A percentile compares a stretch with the other conserved stretches of the same genome.
Evolutionary conservation across 2,329 filamentous ascomycete species (phyloP).

Genomic region (Pyrenochaeta sp.): DNA sequence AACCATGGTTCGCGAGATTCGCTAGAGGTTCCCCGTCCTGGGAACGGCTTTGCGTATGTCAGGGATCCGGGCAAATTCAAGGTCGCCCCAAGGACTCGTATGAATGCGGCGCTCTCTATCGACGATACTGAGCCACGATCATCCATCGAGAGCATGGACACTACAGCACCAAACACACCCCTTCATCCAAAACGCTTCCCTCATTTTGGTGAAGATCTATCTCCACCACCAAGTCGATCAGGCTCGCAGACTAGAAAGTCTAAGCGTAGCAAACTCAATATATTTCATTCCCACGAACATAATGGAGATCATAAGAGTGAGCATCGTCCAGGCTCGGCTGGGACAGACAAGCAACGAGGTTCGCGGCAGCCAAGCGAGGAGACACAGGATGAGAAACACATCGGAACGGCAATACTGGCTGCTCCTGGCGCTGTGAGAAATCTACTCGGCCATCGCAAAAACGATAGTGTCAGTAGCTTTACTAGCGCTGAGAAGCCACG

Average conservation of each 20-base stretch:
- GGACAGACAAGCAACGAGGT: slow-evolving; percentile 32
- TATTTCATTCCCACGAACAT: slow-evolving; percentile 51
- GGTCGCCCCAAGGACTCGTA: slow-evolving; percentile 28
- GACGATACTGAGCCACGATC: slow-evolving; percentile 46
- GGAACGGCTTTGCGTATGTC: slow-evolving; percentile 28
- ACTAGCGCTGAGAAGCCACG: slow-evolving; percentile 36
- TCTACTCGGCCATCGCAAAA: slow-evolving; percentile 46
- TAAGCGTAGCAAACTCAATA: slow-evolving; percentile 50
- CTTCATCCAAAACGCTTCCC: slow-evolving; percentile 39
- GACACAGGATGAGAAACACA: slow-evolving; percentile 36
- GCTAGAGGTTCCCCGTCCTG: slow-evolving; percentile 28
- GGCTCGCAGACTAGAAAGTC: slow-evolving; percentile 43
- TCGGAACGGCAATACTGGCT: slow-evolving; percentile 38
- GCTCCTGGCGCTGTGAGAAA: slow-evolving; percentile 46
- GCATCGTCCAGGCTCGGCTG: slow-evolving; percentile 26
- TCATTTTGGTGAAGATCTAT: slow-evolving; percentile 45
- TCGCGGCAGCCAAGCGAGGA: slow-evolving; percentile 46
- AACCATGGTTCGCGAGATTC: slow-evolving; percentile 29
- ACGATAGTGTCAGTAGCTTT: slow-evolving; percentile 49
- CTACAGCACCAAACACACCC: slow-evolving; percentile 51
- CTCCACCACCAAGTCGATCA: slow-evolving; percentile 46
- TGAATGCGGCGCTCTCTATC: slow-evolving; percentile 22
- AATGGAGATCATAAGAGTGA: slow-evolving; percentile 42
- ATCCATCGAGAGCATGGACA: slow-evolving; percentile 50
- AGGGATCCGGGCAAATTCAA: slow-evolving; percentile 31